A percentile compares a stretch with the other conserved stretches of the same genome.
Evolutionary conservation across 805 yeast genomes (phyloP).

Genomic region (Maudiozyma serrabonitensis): DNA sequence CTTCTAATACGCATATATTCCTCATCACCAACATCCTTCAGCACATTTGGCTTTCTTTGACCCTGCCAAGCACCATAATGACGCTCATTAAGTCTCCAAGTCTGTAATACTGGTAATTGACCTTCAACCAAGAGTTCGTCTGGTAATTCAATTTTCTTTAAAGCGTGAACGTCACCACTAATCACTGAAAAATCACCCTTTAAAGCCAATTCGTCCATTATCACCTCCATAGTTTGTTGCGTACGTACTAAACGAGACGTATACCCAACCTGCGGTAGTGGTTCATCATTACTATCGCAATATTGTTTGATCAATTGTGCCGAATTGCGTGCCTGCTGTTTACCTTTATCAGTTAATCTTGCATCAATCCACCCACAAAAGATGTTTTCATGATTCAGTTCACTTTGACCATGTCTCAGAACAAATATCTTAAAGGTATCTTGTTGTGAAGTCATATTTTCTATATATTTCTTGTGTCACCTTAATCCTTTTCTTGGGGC

Average conservation of each 20-base stretch:
- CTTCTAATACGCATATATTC: constrained; percentile 74
- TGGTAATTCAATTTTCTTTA: constrained; percentile 2
- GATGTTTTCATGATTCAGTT: constrained; percentile 63
- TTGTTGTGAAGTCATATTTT: constrained; percentile 1
- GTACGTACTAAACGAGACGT: constrained; percentile 70
- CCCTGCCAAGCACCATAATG: constrained; percentile 83
- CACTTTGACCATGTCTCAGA: constrained; percentile 77
- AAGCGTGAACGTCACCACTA: constrained; percentile 12
- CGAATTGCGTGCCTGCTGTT: constrained; percentile 55
- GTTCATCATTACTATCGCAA: constrained; percentile 15
- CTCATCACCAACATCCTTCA: constrained; percentile 58
- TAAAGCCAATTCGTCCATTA: constrained; percentile 40
- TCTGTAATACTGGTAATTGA: constrained; percentile 43
- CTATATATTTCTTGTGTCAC: background rate
- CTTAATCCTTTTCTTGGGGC: background rate
- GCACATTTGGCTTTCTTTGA: constrained; percentile 55
- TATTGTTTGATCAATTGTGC: constrained; percentile 46
- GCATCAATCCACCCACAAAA: constrained; percentile 88
- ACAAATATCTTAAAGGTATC: constrained; percentile 28
- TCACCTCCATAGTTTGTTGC: constrained; percentile 61
- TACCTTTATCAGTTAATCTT: constrained; percentile 55
- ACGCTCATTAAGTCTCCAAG: constrained; percentile 77
- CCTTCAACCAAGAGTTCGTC: constrained; percentile 20
- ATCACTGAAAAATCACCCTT: constrained; percentile 16
- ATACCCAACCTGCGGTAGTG: constrained; percentile 48